Evolutionary conservation across 495 filamentous ascomycete genomes (phyloP), one percentile per base, ranked within the genome.

Genomic region (Chaetomium tenue): DNA sequence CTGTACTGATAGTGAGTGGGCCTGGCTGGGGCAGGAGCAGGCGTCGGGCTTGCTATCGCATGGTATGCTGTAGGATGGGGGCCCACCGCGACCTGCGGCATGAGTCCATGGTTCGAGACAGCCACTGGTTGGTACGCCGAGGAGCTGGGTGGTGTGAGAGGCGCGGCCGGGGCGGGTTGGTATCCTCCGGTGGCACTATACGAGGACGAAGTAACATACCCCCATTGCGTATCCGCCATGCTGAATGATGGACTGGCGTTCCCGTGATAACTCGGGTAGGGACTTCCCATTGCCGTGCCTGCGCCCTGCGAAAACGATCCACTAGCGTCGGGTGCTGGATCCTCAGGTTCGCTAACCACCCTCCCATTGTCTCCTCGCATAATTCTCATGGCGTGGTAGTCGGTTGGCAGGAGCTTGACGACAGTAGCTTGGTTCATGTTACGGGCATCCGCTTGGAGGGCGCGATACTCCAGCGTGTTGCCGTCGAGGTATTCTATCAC

Each of bases 401-500:
- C 67, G 12, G 22, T 61, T 15, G 50, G 40, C 7, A 48, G 40
- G n/a, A 69, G 53, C 50, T 63, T 63, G 55, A 65, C 63, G 8
- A 66, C 47, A 18, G 64, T 64, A 16, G 15, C 4, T 20, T 57
- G 42, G 28, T 53, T 39, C 58, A 42, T 33, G 54, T 71, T 71
- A 23, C 64, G 56, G 37, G 20, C 69, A 51, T 64, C 60, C 23
- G 69, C 69, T 42, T 66, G 62, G 20, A 71, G 64, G 15, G 52
- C 57, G 30, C 67, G 67, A 33, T 51, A 56, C 7, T 71, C 64
- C 28, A 71, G 69, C 16, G 48, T 60, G 47, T 61, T 64, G 26
- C 69, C 69, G 37, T 71, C 65, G 16, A 71, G 62, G 20, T 58
- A 54, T 23, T 59, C 69, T 71, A 26, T 23, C n/a, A 22, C 5